Base-by-base conservation (phyloP, 2,329 filamentous ascomycete species). In the Monosporascus sp. region DNA sequence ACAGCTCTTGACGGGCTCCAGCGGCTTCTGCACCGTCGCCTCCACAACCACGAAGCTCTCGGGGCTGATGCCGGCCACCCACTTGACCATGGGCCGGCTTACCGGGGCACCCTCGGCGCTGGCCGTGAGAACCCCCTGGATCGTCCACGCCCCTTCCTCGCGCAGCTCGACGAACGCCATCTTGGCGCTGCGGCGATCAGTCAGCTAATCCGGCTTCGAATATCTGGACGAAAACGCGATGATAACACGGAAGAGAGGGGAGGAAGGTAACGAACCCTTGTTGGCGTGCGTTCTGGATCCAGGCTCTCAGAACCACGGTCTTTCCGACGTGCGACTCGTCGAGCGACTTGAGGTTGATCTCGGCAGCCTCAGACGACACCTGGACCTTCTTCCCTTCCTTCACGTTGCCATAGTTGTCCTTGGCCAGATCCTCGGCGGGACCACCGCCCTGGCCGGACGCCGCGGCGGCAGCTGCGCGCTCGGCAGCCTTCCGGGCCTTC, bases 81-180 rank as follows among this genome's bases (percentile, higher is more conserved):
- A 97, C 76, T 97, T 97, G 69, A 97, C 90, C 93, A 97, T 97
- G 73, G 90, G 91, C 69, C 86, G 87, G 57, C 84, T 88, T 38
- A 91, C 82, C 7, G 74, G 73, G 49, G 75, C 81, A 37, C 79
- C 84, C 64, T 91, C 83, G 68, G 78, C 73, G 65, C 82, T 83
- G 48, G 84, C 87, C 19, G 81, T 80, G 17, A 91, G 77, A 38
- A 97, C 87, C 50, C 87, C 91, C 76, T 97, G 92, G 40, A 97
- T 86, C 26, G 86, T 87, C 78, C 88, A 86, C 65, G 85, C 81
- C 55, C 81, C 77, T 70, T 89, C 85, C 71, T 91, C 82, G 59
- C 90, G 83, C 63, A 97, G 80, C 75, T 94, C 91, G 64, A 97
- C 74, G 75, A 97, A 97, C 43, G 85, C 88, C 76, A 97, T 87